A percentile compares a stretch with the other conserved stretches of the same genome.
Evolutionary conservation across 2,329 filamentous ascomycete species (phyloP).

Genomic region (Calonectria ilicicola): DNA sequence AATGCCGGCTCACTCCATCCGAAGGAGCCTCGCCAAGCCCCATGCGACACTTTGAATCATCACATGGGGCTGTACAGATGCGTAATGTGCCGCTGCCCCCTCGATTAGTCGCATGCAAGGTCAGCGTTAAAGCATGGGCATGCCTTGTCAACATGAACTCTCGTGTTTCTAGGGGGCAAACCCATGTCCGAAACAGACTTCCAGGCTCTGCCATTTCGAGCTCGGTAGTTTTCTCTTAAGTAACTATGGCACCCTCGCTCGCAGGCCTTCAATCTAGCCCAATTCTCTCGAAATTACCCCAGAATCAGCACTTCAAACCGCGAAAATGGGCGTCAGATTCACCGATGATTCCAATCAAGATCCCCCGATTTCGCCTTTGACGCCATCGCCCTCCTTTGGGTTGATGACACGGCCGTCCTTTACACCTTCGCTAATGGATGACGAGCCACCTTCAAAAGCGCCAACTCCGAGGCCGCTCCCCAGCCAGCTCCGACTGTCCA

Average conservation of each 20-base stretch:
- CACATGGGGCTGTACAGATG: neutral
- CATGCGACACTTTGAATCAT: neutral
- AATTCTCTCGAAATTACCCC: neutral
- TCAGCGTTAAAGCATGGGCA: neutral
- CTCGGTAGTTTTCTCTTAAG: neutral
- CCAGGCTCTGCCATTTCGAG: neutral
- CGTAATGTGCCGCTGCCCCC: neutral
- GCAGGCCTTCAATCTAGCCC: neutral
- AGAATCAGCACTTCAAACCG: neutral
- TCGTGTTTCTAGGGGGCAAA: neutral
- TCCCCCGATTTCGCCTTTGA: neutral
- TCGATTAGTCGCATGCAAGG: neutral
- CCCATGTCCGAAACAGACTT: neutral
- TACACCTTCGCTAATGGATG: neutral
- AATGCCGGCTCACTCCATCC: neutral
- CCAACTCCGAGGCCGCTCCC: neutral
- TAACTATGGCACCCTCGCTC: neutral
- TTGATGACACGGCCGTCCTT: neutral
- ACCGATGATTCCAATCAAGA: neutral
- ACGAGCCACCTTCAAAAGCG: neutral
- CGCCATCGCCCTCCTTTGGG: neutral
- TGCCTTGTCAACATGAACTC: neutral
- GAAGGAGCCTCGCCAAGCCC: neutral
- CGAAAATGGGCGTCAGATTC: neutral
- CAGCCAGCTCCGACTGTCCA: no score